Conservation (phyloP, 1,284 basidiomycete species). For the Meira nashicola region DNA sequence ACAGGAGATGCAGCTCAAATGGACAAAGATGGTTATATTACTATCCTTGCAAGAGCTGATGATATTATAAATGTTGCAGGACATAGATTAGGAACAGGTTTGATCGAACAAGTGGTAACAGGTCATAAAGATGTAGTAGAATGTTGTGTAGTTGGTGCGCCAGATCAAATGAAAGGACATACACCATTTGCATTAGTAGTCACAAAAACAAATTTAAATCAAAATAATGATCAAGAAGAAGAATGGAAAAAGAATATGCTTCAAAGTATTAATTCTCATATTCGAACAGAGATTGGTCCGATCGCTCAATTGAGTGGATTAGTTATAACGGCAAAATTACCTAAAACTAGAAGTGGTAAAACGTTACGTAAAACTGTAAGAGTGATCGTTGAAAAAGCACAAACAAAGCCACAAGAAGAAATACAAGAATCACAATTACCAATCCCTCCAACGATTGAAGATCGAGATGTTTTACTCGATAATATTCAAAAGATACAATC, state of each 20-base stretch:
- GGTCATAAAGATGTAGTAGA: slow-evolving; percentile 31
- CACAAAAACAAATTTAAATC: slow-evolving; percentile 19
- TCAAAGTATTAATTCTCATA: slow-evolving; percentile 39
- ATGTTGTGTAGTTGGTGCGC: slow-evolving; percentile 49
- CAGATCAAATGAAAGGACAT: slow-evolving; percentile 47
- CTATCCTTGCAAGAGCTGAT: slow-evolving; percentile 39
- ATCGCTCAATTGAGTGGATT: slow-evolving; percentile 26
- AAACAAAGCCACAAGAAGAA: slow-evolving; percentile 23
- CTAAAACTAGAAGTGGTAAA: slow-evolving; percentile 47
- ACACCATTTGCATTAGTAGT: slow-evolving; percentile 47
- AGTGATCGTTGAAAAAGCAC: slow-evolving; percentile 39
- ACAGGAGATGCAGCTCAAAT: slow-evolving; percentile 45
- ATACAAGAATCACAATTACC: neutral
- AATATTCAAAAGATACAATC: slow-evolving; percentile 8
- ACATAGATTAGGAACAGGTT: slow-evolving; percentile 41
- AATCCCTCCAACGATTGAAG: slow-evolving; percentile 12
- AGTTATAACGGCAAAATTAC: slow-evolving; percentile 27
- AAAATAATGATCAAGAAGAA: slow-evolving; percentile 16
- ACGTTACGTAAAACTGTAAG: slow-evolving; percentile 33
- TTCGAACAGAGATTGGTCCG: slow-evolving; percentile 41
- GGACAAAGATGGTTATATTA: slow-evolving; percentile 45
- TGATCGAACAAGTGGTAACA: slow-evolving; percentile 44
- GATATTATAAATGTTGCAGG: slow-evolving; percentile 46
- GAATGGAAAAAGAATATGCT: slow-evolving; percentile 19
- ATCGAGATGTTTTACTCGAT: slow-evolving; percentile 2